phyloP scores from a whole-genome alignment of 306 rosid genomes.

The Vachellia collinsii region DNA sequence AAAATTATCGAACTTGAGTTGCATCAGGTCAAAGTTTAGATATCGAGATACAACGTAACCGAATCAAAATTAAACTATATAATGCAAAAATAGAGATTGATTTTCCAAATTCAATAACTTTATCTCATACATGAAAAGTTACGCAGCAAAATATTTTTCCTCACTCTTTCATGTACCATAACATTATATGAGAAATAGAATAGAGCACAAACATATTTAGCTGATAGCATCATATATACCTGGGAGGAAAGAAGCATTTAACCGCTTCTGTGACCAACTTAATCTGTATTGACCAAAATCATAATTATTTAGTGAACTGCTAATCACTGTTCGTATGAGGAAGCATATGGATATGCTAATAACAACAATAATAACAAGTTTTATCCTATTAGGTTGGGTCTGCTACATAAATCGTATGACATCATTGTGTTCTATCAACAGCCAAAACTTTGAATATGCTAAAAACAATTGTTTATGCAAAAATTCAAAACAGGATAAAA shows the following conservation, averaged over 20 bases:
- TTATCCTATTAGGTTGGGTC: too few relatives aligned
- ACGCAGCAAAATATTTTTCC: neutral
- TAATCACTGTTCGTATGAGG: neutral
- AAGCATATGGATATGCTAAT: neutral
- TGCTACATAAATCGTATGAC: too few relatives aligned
- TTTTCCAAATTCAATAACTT: too few relatives aligned
- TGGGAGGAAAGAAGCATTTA: constrained; percentile 52
- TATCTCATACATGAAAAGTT: too few relatives aligned
- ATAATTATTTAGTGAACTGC: constrained; percentile 3
- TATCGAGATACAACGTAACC: too few relatives aligned
- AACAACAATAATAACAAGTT: too few relatives aligned
- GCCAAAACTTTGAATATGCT: neutral
- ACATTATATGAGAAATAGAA: neutral
- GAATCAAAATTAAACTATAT: too few relatives aligned
- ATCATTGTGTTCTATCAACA: too few relatives aligned
- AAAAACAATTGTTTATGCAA: constrained; percentile 37
- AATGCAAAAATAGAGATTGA: too few relatives aligned
- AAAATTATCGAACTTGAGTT: too few relatives aligned
- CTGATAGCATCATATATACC: constrained; percentile 36
- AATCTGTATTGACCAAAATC: constrained; percentile 40
- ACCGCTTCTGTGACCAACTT: constrained; percentile 55
- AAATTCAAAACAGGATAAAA: neutral
- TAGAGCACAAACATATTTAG: constrained; percentile 18
- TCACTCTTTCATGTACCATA: neutral
- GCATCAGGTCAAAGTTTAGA: too few relatives aligned